Conservation (phyloP, 805 yeast species). For the Metschnikowia proteae region DNA sequence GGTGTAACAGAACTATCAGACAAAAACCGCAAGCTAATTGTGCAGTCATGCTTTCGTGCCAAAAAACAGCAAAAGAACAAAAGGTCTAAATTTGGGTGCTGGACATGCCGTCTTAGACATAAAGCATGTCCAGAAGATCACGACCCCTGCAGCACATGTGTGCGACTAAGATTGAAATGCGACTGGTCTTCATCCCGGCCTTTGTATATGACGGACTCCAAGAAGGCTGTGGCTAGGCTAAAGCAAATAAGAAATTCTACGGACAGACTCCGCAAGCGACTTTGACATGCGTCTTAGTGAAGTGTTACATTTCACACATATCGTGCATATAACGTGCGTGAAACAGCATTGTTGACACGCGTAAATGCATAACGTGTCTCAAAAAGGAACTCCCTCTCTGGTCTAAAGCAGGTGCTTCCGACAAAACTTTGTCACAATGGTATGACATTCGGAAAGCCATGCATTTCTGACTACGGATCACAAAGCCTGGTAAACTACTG, state of each 20-base stretch:
- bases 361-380: not conserved
- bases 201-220: slow-evolving; percentile 13
- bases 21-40: not conserved
- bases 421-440: no score
- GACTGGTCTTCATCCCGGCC: slow-evolving; percentile 15
- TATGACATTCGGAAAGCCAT: no score
- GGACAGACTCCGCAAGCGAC: slow-evolving; percentile 6
- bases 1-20: not conserved
- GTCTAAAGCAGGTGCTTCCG: not conserved
- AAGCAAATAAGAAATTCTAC: slow-evolving; percentile 9
- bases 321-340: not conserved
- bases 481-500: not conserved
- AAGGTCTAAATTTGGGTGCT: slow-evolving; percentile 16
- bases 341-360: not conserved
- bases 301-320: not conserved
- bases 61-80: slow-evolving; percentile 1
- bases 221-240: slow-evolving; percentile 4
- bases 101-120: slow-evolving; percentile 21
- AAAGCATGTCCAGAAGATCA: slow-evolving; percentile 20
- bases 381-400: not conserved
- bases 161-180: slow-evolving; percentile 14
- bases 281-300: not conserved
- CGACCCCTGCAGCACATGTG: slow-evolving; percentile 14
- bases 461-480: no score
- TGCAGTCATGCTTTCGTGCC: not conserved